Percentiles rank a stretch among this genome's conserved stretches.
Conservation (phyloP, 371 early-diverging fungal species). For the Lichtheimia ornata region DNA sequence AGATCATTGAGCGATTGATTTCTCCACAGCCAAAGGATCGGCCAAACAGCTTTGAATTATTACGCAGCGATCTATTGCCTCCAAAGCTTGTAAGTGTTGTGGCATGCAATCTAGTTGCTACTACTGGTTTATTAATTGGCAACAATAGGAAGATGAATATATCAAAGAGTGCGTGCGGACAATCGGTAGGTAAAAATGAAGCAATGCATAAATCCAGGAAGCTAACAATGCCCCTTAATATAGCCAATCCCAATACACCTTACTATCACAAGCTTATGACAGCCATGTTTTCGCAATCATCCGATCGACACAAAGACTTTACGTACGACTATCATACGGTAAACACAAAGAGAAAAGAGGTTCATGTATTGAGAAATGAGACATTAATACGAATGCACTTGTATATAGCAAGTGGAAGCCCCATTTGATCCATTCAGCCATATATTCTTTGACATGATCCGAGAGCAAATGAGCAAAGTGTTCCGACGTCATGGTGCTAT, state of each 20-base stretch:
- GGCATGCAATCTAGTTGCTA: background rate
- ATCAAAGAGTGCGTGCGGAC: slow-evolving; percentile 89
- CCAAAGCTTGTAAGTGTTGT: slow-evolving; percentile 58
- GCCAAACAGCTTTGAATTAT: slow-evolving; percentile 82
- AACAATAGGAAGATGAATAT: slow-evolving; percentile 82
- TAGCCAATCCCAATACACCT: slow-evolving; percentile 83
- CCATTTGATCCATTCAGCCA: slow-evolving; percentile 63
- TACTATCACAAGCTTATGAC: slow-evolving; percentile 84
- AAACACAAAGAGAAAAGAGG: slow-evolving; percentile 10
- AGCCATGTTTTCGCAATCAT: slow-evolving; percentile 77
- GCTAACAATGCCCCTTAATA: background rate
- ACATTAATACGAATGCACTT: background rate
- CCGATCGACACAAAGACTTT: slow-evolving; percentile 86
- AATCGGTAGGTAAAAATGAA: slow-evolving; percentile 45
- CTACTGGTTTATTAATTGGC: background rate
- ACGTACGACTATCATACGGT: slow-evolving; percentile 85
- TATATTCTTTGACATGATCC: slow-evolving; percentile 70
- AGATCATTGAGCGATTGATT: slow-evolving; percentile 75
- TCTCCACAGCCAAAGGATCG: slow-evolving; percentile 81
- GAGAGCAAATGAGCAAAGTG: slow-evolving; percentile 76
- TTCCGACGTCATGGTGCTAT: slow-evolving; percentile 89
- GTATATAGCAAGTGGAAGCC: slow-evolving; percentile 34
- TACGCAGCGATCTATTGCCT: slow-evolving; percentile 79
- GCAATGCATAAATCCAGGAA: too few relatives aligned
- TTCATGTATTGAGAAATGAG: background rate